Conservation (phyloP, 805 yeast genomes). For the Suhomyces xylopsoci region DNA sequence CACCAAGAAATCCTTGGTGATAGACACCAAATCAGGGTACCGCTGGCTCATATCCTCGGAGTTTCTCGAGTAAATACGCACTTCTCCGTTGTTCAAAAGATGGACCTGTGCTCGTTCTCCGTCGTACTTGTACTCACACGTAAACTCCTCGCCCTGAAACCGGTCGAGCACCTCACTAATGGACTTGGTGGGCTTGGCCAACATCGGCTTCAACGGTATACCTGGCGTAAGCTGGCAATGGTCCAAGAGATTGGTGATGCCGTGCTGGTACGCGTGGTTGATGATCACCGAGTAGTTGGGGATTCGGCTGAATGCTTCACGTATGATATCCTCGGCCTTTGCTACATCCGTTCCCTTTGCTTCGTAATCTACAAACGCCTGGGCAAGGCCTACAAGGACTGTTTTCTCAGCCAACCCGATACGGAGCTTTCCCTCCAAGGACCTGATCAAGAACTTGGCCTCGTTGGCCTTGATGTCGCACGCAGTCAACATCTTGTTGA, state of each 20-base stretch:
- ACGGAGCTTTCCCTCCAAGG: slow-evolving; percentile 87
- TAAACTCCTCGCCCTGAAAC: slow-evolving; percentile 78
- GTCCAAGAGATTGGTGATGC: slow-evolving; percentile 61
- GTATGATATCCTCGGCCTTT: slow-evolving; percentile 71
- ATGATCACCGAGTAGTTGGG: slow-evolving; percentile 88
- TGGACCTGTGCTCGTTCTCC: slow-evolving; percentile 98
- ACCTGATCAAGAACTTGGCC: slow-evolving; percentile 86
- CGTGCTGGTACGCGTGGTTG: slow-evolving; percentile 59
- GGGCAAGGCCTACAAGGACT: slow-evolving; percentile 78
- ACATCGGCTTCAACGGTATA: slow-evolving; percentile 94
- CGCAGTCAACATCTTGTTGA: slow-evolving; percentile 80
- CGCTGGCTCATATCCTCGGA: slow-evolving; percentile 96
- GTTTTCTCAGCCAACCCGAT: slow-evolving; percentile 95
- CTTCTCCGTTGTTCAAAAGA: slow-evolving; percentile 57
- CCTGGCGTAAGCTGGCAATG: slow-evolving; percentile 83
- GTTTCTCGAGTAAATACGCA: slow-evolving; percentile 84
- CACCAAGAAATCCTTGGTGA: slow-evolving; percentile 57
- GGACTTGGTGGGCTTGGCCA: slow-evolving; percentile 95
- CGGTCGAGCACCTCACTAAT: slow-evolving; percentile 89
- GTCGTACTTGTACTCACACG: slow-evolving; percentile 96
- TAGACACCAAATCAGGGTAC: slow-evolving; percentile 83
- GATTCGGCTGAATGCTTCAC: slow-evolving; percentile 83
- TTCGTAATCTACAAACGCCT: slow-evolving; percentile 72
- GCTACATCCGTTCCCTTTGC: slow-evolving; percentile 44
- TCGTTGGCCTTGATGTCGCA: slow-evolving; percentile 68